Evolutionary conservation across 1,284 basidiomycete genomes (phyloP), one percentile per base, ranked within the genome.

Genomic region (Sporisorium scitamineum): DNA sequence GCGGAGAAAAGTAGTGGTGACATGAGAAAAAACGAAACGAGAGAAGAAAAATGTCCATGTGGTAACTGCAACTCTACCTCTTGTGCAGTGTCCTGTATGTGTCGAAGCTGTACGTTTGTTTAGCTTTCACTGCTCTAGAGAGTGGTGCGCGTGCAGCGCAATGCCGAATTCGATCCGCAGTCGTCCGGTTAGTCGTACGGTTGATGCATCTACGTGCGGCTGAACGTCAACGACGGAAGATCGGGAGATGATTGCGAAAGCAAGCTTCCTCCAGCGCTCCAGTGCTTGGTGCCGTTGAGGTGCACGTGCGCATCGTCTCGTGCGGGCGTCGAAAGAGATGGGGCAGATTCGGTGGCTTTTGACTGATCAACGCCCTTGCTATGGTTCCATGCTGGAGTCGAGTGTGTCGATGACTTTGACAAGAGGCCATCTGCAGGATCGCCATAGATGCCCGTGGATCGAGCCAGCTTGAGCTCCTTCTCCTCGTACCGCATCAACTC

Each of bases 401-500:
- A 24, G 9, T 57, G 62, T 20, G 58, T n/a, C 20, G 52, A 61
- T 2, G 61, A 47, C 18, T 61, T 54, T 6, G 57, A 14, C 6
- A 45, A 50, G 13, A 52, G 16, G 1, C 29, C 18, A 11, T 41
- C 39, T 3, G 52, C 2, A 3, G 59, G n/a, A 11, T 54, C 48
- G 53, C 72, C 63, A 22, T 70, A 60, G 44, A 77, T 77, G 29
- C 75, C 75, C 6, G 62, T 64, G 1, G 67, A 70, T 42, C 64
- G 68, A 10, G 48, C 45, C 18, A 74, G 29, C 34, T 68, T 59
- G 54, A 73, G 67, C 52, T 67, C 66, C 29, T 39, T 53, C 84
- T 96, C 93, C 86, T 98, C 95, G 83, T 94, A 97, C 54, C 91
- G 92, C 94, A 98, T 97, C 47, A 98, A 89, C 86, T 97, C 95